Evolutionary conservation across 2,329 filamentous ascomycete genomes (phyloP).

Genomic region (Xylaria sp.): DNA sequence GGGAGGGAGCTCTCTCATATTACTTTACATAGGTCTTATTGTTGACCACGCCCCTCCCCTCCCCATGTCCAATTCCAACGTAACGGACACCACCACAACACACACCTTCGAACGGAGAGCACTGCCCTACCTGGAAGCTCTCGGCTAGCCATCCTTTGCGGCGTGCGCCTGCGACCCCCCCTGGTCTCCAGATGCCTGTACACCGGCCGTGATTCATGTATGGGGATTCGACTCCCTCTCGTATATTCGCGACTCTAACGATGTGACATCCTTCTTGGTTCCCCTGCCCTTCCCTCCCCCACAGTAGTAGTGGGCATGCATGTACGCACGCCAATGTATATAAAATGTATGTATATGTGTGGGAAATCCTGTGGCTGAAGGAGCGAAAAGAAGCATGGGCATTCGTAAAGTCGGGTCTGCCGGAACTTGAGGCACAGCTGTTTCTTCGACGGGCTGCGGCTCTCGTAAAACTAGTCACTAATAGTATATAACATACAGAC

Average conservation of each 20-base stretch:
- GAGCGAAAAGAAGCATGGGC: constrained; percentile 17
- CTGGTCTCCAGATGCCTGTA: constrained; percentile 3
- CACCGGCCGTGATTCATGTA: constrained; percentile 12
- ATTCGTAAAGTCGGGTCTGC: constrained; percentile 34
- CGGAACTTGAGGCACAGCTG: constrained; percentile 23
- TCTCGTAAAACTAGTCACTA: constrained; percentile 20
- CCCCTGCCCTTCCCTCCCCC: constrained; percentile 17
- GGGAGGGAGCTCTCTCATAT: not conserved
- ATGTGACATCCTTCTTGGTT: constrained; percentile 14
- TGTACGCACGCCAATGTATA: not conserved
- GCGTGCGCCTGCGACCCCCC: constrained; percentile 11
- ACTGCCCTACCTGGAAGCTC: constrained; percentile 22
- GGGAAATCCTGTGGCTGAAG: constrained; percentile 15
- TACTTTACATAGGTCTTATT: too few relatives aligned
- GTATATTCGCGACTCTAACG: constrained; percentile 14
- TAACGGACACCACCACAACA: constrained; percentile 18
- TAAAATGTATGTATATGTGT: constrained; percentile 8
- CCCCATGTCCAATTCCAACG: constrained; percentile 13
- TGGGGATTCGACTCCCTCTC: constrained; percentile 4
- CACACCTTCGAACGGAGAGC: constrained; percentile 15
- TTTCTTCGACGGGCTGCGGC: constrained; percentile 27
- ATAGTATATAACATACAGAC: too few relatives aligned
- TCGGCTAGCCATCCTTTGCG: constrained; percentile 14
- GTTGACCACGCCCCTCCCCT: not conserved
- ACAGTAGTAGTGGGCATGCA: constrained; percentile 1